Evolutionary conservation across 371 early-diverging fungal genomes (phyloP), one percentile per base, ranked within the genome.

Genomic region (Apophysomyces sp.): DNA sequence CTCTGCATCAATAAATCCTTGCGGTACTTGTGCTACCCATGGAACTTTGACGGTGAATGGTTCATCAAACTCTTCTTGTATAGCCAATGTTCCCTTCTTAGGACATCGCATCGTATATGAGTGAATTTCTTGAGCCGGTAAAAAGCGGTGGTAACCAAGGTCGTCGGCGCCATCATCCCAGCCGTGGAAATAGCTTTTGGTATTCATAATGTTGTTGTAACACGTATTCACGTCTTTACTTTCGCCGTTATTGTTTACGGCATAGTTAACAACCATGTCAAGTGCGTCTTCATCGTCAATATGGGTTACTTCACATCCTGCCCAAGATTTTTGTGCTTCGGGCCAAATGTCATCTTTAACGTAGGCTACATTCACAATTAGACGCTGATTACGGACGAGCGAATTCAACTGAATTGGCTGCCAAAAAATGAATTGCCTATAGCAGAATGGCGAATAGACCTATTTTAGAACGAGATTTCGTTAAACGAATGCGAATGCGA

Each of bases 81-180:
- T 29, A 15, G 81, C 71, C 3, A 63, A 41, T 8, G 76, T 81
- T 18, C 78, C 78, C 4, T 66, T 62, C 37, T 76, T 72, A 18
- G 78, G 74, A 52, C 81, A 81, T 51, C 73, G 74, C 52, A 81
- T 53, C 16, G 78, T 81, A 52, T 81, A 81, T 3, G 68, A 66
- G 49, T 81, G 81, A 3, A 62, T 71, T 55, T 81, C 81, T 57
- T 81, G 78, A 27, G 74, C 81, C 16, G 81, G 81, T 34, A 81
- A 66, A 74, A 81, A 81, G 53, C 81, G 81, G 65, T 81, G 81
- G 29, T 81, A 81, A 4, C 81, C 81, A 26, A 81, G 67, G 69
- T 81, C 81, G 66, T 81, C 81, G 24, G 81, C 81, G 68, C 81
- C 81, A 53, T 81, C 81, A 34, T 81, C 81, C 81, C 81, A 81